Evolutionary conservation across 768 basidiomycete genomes (phyloP).

Genomic region (Holtermannia corniformis): DNA sequence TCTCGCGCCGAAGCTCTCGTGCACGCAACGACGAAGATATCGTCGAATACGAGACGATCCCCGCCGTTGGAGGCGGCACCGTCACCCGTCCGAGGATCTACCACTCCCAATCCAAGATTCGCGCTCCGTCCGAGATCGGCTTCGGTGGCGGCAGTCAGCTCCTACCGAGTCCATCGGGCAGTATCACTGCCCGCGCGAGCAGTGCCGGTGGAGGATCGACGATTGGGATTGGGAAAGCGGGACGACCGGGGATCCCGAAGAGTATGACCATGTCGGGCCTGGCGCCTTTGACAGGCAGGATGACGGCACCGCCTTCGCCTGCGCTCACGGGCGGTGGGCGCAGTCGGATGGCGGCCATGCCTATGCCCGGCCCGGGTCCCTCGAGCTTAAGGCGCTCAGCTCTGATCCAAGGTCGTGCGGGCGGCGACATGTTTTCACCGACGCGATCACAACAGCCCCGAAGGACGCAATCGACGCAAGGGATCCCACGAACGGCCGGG

Average conservation of each 20-base stretch:
- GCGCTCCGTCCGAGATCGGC: conserved; percentile 44
- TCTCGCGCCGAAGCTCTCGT: conserved; percentile 1
- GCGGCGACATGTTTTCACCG: not conserved
- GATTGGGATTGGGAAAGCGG: conserved; percentile 17
- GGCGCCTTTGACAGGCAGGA: no score
- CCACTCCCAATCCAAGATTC: conserved; percentile 73
- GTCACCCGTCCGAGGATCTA: conserved; percentile 74
- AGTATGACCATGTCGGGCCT: not conserved
- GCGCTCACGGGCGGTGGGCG: not conserved
- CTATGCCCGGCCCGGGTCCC: not conserved
- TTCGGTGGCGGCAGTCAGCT: conserved; percentile 13
- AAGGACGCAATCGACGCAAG: not conserved
- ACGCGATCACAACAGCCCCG: not conserved
- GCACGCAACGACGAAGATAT: conserved; percentile 7
- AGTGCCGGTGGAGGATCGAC: conserved; percentile 34
- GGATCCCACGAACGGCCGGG: not conserved
- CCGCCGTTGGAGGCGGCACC: conserved; percentile 82
- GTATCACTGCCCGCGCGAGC: conserved; percentile 37
- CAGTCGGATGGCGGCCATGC: not conserved
- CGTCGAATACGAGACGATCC: conserved; percentile 74
- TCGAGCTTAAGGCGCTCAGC: not conserved
- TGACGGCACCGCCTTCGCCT: not conserved
- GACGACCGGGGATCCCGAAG: not conserved
- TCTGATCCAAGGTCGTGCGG: not conserved
- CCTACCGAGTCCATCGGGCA: conserved; percentile 36